These are phyloP conservation scores for Linum tenue DNA, from an alignment of 345 rosid genomes.

Conservation along the genomic window DNA sequence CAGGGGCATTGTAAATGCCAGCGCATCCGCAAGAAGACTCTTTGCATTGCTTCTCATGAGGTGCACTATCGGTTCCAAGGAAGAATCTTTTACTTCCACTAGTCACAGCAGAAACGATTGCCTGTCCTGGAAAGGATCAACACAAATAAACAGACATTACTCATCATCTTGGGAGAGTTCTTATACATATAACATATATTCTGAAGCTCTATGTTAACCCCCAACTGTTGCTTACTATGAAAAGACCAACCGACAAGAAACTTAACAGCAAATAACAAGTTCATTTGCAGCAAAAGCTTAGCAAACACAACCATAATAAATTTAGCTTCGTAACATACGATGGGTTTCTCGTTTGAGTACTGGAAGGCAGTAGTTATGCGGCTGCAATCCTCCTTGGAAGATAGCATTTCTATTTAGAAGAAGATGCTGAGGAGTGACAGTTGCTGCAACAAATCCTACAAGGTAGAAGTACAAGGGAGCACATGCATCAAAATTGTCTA, in stretches of 20 bases:
- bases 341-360: constrained; percentile 90
- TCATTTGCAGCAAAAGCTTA: not conserved
- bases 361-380: constrained; percentile 91
- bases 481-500: not conserved
- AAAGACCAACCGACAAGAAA: not conserved
- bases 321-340: constrained; percentile 29
- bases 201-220: not conserved
- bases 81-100: constrained; percentile 79
- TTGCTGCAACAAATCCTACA: constrained; percentile 71
- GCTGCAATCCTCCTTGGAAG: constrained; percentile 91
- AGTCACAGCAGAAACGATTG: constrained; percentile 82
- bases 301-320: not conserved
- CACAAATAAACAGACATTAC: not conserved
- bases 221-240: not conserved
- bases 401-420: constrained; percentile 83
- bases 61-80: constrained; percentile 99
- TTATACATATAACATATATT: too few species aligned
- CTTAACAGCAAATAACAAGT: not conserved
- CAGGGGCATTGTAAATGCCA: constrained; percentile 71
- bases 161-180: too few species aligned
- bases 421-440: constrained; percentile 94
- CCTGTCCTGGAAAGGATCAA: constrained; percentile 49
- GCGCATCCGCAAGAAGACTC: constrained; percentile 91
- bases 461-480: constrained; percentile 4
- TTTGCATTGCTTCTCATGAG: constrained; percentile 71